Evolutionary conservation across 768 basidiomycete genomes (phyloP), one percentile per base, ranked within the genome.

Genomic region (Calocybe cyanea): DNA sequence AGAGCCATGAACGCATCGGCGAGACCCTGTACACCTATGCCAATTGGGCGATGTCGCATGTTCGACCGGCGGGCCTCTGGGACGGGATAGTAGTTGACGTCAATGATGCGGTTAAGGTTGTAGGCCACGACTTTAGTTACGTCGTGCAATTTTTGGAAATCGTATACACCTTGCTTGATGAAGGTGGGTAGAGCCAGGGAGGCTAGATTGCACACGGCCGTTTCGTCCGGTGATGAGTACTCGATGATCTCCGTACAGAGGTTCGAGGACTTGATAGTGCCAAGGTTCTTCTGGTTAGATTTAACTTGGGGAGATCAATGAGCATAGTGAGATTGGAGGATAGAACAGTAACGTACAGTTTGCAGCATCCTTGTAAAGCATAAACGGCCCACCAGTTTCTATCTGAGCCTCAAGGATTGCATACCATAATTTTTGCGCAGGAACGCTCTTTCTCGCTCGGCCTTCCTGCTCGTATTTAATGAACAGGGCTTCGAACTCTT

Each of bases 201-300:
- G 6, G 96, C 96, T 41, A 99, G 81, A 67, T 98, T 99, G 78
- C 96, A 99, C 24, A 98, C 96, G 30, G 96, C 96, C 30, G 85
- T 91, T 66, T 98, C 96, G 44, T 98, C 96, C 1, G 96, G 92
- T 9, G 95, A 78, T 36, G 92, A 95, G 72, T 97, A 98, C 67
- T 99, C 90, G 64, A 99, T 88, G 63, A 99, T 98, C 65, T 98
- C 96, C 4, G 95, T 98, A 75, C 96, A 99, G 38, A 99, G 75
- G 64, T 99, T 99, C 41, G 95, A 97, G 1, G 93, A 97, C 73
- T 96, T 98, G 84, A 99, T 98, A 7, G 92, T 95, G 23, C 96
- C 96, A 20, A 99, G 77, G 69, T 99, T 96, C 71, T 92, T 83
- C 67, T 99, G 96, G 71, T 99, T 99, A 11, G 94, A 97, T 71